Evolutionary conservation across 768 basidiomycete species (phyloP).

Genomic region (Pleurotus djamor): DNA sequence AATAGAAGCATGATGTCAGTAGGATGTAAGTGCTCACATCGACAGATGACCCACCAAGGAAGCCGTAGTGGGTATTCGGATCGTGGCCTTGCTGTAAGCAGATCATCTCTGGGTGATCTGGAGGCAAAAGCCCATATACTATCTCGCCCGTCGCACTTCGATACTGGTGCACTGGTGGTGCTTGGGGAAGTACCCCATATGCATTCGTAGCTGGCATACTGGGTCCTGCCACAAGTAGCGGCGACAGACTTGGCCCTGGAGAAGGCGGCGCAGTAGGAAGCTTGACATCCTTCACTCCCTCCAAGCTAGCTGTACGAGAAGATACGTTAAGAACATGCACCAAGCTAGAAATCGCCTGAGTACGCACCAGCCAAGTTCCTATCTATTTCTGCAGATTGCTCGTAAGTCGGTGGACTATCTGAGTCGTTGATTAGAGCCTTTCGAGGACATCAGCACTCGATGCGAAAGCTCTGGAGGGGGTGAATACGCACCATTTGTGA

Average conservation of each 20-base stretch:
- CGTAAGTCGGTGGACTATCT: constrained; percentile 51
- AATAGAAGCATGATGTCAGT: constrained; percentile 4
- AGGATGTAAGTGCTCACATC: not conserved
- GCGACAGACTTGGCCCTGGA: not conserved
- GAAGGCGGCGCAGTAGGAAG: not conserved
- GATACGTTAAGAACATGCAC: no score
- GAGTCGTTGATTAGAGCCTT: constrained; percentile 9
- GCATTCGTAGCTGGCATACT: not conserved
- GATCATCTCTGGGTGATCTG: constrained; percentile 80
- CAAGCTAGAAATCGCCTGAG: no score
- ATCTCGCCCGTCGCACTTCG: constrained; percentile 40
- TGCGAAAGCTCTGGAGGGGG: not conserved
- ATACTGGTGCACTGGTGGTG: constrained; percentile 67
- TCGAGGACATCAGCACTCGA: constrained; percentile 9
- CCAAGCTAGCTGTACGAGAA: not conserved
- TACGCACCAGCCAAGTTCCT: not conserved
- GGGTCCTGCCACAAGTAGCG: constrained; percentile 18
- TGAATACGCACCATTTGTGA: not conserved
- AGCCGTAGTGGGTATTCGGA: constrained; percentile 59
- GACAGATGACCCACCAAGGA: constrained; percentile 52
- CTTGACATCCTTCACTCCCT: not conserved
- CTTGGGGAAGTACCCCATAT: not conserved
- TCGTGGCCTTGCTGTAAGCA: constrained; percentile 77
- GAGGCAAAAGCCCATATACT: constrained; percentile 52
- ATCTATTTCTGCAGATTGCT: constrained; percentile 27